phyloP scores from a whole-genome alignment of 1,284 basidiomycete genomes.

The Tilletia walkeri region DNA sequence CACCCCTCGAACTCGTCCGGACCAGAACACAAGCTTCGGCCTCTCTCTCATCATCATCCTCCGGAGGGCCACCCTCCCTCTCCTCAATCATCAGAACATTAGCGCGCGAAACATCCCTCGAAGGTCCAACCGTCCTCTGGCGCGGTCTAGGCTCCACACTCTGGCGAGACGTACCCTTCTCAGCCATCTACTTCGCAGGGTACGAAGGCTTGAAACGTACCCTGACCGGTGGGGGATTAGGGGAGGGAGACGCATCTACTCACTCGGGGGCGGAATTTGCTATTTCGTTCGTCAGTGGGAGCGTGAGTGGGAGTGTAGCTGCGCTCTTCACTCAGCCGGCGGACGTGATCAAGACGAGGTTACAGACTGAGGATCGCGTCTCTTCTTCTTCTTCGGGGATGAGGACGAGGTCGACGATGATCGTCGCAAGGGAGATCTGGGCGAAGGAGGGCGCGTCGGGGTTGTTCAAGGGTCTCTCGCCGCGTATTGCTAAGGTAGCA shows the following conservation, averaged over 20 bases:
- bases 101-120: constrained; percentile 30
- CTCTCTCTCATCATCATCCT: not conserved
- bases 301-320: constrained; percentile 63
- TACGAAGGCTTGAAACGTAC: constrained; percentile 57
- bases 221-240: constrained; percentile 55
- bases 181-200: constrained; percentile 78
- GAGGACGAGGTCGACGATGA: too few species aligned
- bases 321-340: constrained; percentile 91
- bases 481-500: constrained; percentile 90
- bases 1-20: constrained; percentile 87
- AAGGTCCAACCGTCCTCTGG: constrained; percentile 75
- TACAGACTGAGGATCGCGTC: constrained; percentile 62
- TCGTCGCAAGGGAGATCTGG: constrained; percentile 70
- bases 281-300: constrained; percentile 78
- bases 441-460: constrained; percentile 74
- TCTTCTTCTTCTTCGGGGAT: constrained; percentile 32
- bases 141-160: constrained; percentile 85
- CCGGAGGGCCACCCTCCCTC: constrained; percentile 27
- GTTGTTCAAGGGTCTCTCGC: constrained; percentile 79
- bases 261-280: constrained; percentile 68
- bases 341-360: constrained; percentile 90
- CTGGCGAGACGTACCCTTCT: constrained; percentile 97
- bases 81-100: constrained; percentile 37
- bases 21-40: constrained; percentile 74
- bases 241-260: constrained; percentile 53